Evolutionary conservation across 2,329 filamentous ascomycete genomes (phyloP), one percentile per base, ranked within the genome.

Genomic region (Cadophora luteo-olivacea): DNA sequence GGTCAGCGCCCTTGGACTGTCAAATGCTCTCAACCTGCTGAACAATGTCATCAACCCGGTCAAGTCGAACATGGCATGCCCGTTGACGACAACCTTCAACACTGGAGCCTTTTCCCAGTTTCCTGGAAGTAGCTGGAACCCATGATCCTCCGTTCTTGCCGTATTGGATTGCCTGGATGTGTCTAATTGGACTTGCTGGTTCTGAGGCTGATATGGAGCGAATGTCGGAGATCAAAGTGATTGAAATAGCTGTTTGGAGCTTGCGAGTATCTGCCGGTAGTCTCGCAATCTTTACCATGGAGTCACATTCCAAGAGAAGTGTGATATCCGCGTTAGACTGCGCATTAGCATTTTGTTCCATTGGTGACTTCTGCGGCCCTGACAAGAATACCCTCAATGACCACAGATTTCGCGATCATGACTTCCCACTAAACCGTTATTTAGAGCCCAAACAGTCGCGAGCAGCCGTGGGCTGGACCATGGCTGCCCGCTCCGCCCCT

Each of bases 61-160:
- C 8, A n/a, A 64, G 33, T 33, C 22, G 12, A 19, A 51, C 19
- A 49, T 72, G 48, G 55, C 57, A 11, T 72, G 70, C 57, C 68
- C 70, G 29, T 38, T 48, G 29, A 55, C 70, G 33, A 38, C 32
- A 11, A 51, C 38, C n/a, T 69, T 68, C 58, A 60, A 72, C 63
- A 36, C 64, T 49, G 64, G 57, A 51, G 65, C 60, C 22, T 69
- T 69, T 29, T 32, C 67, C 16, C 60, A 66, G 14, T 71, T 71
- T 48, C 69, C 69, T n/a, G 69, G 69, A 29, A 29, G 22, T 6
- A 25, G 57, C n/a, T 62, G 49, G 33, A 29, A 48, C 29, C 60
- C 45, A 14, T 24, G 6, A 33, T 36, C 24, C 25, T 62, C 25
- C 29, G 22, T 6, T 2, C 16, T 12, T 7, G 12, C 12, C 22